A percentile compares a stretch with the other conserved stretches of the same genome.
phyloP scores from a whole-genome alignment of 202 grass and related monocot genomes.

The Digitaria exilis region DNA sequence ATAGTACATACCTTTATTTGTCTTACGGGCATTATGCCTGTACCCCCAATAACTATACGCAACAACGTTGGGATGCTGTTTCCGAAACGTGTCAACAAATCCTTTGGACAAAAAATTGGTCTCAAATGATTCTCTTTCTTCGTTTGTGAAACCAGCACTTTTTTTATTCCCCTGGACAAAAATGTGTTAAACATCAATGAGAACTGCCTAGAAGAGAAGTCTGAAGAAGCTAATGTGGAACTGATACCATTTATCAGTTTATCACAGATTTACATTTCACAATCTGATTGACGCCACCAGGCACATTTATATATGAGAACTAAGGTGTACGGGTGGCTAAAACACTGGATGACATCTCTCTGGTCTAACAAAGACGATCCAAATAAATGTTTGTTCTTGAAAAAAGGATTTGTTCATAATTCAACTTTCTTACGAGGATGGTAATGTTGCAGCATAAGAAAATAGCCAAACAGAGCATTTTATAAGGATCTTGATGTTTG shows the following conservation, averaged over 20 bases:
- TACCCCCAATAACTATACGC: slow-evolving; percentile 95
- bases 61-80: slow-evolving; percentile 78
- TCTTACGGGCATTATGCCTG: slow-evolving; percentile 66
- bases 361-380: not conserved
- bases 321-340: too few species aligned
- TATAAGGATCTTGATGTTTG: not conserved
- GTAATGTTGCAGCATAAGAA: not conserved
- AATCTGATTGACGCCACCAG: slow-evolving; percentile 3
- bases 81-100: slow-evolving; percentile 88
- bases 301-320: too few species aligned
- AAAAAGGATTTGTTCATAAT: too few species aligned
- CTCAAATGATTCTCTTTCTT: slow-evolving; percentile 91
- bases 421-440: not conserved
- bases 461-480: not conserved
- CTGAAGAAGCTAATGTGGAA: slow-evolving; percentile 24
- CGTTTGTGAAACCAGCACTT: slow-evolving; percentile 90
- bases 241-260: too few species aligned
- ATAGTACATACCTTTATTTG: slow-evolving; percentile 73
- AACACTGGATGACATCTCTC: not conserved
- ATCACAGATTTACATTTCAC: slow-evolving; percentile 13
- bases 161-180: slow-evolving; percentile 76
- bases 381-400: not conserved
- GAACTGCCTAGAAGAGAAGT: not conserved
- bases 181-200: slow-evolving; percentile 18
- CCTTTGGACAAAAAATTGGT: slow-evolving; percentile 82